Conservation (phyloP, 495 filamentous ascomycete genomes). For the Astrothelium subdiscretum region DNA sequence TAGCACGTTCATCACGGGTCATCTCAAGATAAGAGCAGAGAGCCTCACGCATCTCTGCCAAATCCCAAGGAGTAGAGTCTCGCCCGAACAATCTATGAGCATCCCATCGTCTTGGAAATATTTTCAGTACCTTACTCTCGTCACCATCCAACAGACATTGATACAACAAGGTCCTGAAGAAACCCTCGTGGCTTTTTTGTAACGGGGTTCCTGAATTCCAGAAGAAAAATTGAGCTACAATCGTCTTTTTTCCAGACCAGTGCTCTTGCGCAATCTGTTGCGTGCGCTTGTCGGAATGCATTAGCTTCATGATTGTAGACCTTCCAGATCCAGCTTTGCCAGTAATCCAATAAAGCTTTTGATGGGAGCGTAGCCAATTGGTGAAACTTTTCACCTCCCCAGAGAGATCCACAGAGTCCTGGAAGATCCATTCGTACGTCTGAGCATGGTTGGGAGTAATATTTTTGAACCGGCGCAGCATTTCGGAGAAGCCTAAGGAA, state of each 20-base stretch:
- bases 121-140: not conserved
- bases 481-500: not conserved
- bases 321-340: not conserved
- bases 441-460: not conserved
- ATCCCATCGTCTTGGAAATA: not conserved
- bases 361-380: not conserved
- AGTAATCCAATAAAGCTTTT: not conserved
- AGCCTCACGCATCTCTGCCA: not conserved
- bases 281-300: not conserved
- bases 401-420: not conserved
- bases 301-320: not conserved
- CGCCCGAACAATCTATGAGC: not conserved
- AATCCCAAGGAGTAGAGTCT: not conserved
- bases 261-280: not conserved
- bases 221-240: not conserved
- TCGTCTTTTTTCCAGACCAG: not conserved
- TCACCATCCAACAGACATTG: not conserved
- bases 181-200: not conserved
- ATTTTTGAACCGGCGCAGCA: not conserved
- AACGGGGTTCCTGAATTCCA: not conserved
- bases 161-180: not conserved
- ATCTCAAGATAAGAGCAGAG: not conserved
- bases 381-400: not conserved
- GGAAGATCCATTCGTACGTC: not conserved
- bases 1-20: not conserved